phyloP scores from a whole-genome alignment of 768 basidiomycete species.

The Mycena chlorophos region DNA sequence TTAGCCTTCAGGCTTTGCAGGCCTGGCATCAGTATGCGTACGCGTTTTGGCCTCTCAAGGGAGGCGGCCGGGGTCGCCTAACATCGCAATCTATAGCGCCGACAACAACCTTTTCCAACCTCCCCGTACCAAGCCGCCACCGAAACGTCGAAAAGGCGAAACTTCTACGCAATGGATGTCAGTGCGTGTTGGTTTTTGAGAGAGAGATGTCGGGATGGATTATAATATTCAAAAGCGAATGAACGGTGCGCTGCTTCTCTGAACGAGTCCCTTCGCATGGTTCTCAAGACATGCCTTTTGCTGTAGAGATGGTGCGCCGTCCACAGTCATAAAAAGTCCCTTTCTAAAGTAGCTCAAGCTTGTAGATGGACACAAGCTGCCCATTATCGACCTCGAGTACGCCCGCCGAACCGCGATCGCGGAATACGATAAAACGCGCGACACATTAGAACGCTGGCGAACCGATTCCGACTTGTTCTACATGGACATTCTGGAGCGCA shows the following conservation, averaged over 20 bases:
- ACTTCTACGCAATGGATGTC: constrained; percentile 12
- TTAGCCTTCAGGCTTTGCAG: not conserved
- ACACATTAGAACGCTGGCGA: constrained; percentile 13
- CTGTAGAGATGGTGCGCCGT: too few relatives aligned
- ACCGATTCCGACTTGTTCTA: constrained; percentile 8
- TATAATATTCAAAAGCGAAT: constrained; percentile 3
- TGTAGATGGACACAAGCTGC: constrained; percentile 13
- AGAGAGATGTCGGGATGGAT: too few relatives aligned
- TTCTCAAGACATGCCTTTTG: not conserved
- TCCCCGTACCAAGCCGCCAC: constrained; percentile 9
- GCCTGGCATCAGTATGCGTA: constrained; percentile 5
- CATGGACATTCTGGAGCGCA: constrained; percentile 4
- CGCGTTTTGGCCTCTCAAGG: not conserved
- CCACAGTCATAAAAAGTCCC: too few relatives aligned
- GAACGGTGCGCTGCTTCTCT: constrained; percentile 6
- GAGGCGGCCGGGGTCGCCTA: not conserved
- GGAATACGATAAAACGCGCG: constrained; percentile 9
- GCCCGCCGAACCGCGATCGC: constrained; percentile 14
- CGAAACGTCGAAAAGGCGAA: constrained; percentile 15
- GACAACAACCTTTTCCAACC: constrained; percentile 12
- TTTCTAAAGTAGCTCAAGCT: constrained; percentile 3
- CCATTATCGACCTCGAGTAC: constrained; percentile 13
- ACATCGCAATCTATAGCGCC: constrained; percentile 4
- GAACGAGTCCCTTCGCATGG: not conserved
- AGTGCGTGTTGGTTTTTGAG: not conserved